Evolutionary conservation across 192 early-diverging fungal species (phyloP), one percentile per base, ranked within the genome.

Genomic region (Chytriomyces sp.): DNA sequence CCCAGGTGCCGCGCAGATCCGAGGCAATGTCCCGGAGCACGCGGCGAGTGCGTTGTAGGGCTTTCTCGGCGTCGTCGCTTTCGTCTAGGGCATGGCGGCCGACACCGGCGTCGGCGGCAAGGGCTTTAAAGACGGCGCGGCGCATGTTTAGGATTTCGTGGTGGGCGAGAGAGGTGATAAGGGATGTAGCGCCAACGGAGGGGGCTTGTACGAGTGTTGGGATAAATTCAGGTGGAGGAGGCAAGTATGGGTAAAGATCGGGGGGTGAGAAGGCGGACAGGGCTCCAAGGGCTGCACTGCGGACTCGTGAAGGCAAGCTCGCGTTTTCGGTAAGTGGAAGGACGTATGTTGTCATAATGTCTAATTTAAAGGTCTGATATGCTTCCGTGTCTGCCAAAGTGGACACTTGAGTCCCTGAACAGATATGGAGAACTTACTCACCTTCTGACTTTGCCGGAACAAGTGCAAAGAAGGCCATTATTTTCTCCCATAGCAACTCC

Each of bases 141-240:
- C 64, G 64, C 64, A 65, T 65, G 26, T 65, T 65, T 19, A 14
- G 10, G 7, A 65, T 30, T 52, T 65, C 64, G 30, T 65, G 64
- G 2, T 8, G 7, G 12, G 52, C 40, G 5, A 65, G 41, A 26
- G 25, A 14, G 8, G 64, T 52, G 1, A 65, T 19, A 19, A 52
- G 17, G 64, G n/a, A 7, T 10, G 64, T 32, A 19, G 64, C 8
- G 14, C 64, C 64, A 26, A 14, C 60, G 32, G 12, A 36, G 1
- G 19, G 28, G 26, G 12, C 64, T 0, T 41, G 7, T 19, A 65
- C 40, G 41, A 65, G 28, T 3, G 38, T 8, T 12, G 64, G 25
- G 10, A 65, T 41, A 14, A 26, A 65, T 41, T 41, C 41, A 28
- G 32, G 19, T 2, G 64, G 64, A 7, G 12, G 19, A 17, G 40